Conservation (phyloP, 2,329 filamentous ascomycete genomes). For the Hyphodiscus sp. region DNA sequence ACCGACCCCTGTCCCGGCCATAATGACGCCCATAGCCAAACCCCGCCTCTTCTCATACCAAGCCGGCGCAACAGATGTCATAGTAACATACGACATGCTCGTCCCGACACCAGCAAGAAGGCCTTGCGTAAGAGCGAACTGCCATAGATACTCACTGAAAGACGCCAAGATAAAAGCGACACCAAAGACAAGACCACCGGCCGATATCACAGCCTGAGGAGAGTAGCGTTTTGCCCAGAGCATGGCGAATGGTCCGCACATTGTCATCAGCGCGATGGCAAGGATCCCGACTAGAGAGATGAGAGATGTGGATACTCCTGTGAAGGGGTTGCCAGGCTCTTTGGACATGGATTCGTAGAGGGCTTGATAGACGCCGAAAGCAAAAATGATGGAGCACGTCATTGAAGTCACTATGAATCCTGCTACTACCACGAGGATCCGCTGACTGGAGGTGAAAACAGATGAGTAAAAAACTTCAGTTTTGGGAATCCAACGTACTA, state of each 20-base stretch:
- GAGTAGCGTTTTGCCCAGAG: not conserved
- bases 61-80: not conserved
- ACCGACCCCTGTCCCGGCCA: conserved; percentile 39
- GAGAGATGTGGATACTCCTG: not conserved
- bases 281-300: not conserved
- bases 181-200: not conserved
- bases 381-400: no score
- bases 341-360: not conserved
- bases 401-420: no score
- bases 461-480: no score
- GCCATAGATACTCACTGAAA: not conserved
- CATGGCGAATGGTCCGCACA: not conserved
- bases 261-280: not conserved
- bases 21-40: conserved; percentile 39
- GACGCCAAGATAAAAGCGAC: not conserved
- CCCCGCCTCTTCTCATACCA: conserved; percentile 41
- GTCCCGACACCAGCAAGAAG: not conserved
- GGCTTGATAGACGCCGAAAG: no score
- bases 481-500: no score
- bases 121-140: not conserved
- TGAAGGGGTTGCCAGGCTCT: not conserved
- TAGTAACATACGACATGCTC: not conserved
- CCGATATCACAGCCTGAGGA: not conserved
- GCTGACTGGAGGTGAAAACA: not conserved
- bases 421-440: no score